Evolutionary conservation across 2,329 filamentous ascomycete species (phyloP).

Genomic region (Alternaria atra): DNA sequence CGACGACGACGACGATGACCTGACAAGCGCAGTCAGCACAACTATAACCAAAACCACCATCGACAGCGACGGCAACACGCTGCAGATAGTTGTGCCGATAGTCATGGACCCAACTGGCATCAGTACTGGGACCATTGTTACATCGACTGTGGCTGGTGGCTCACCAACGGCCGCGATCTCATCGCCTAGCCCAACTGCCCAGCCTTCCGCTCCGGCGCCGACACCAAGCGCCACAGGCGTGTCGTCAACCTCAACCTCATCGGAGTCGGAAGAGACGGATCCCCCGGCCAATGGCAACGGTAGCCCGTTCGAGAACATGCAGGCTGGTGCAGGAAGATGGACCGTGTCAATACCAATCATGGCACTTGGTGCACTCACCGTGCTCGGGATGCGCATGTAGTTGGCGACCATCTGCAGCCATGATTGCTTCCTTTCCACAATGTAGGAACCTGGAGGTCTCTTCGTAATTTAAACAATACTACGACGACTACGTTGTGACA

Average conservation of each 20-base stretch:
- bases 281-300: slow-evolving; percentile 29
- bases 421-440: neutral
- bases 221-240: slow-evolving; percentile 1
- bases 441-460: neutral
- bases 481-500: neutral
- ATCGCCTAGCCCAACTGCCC: slow-evolving; percentile 18
- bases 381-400: neutral
- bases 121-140: slow-evolving; percentile 30
- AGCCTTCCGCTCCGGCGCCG: slow-evolving; percentile 13
- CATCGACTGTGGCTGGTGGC: slow-evolving; percentile 26
- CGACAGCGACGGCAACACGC: slow-evolving; percentile 31
- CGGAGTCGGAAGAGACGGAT: slow-evolving; percentile 16
- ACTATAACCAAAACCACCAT: slow-evolving; percentile 31
- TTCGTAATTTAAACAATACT: too few relatives aligned
- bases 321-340: slow-evolving; percentile 28
- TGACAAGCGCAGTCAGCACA: slow-evolving; percentile 28
- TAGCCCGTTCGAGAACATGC: slow-evolving; percentile 41
- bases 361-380: slow-evolving; percentile 17
- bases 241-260: neutral
- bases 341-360: slow-evolving; percentile 13
- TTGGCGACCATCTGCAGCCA: neutral
- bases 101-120: slow-evolving; percentile 32
- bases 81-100: slow-evolving; percentile 34
- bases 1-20: slow-evolving; percentile 2
- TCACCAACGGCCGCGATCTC: slow-evolving; percentile 5